Evolutionary conservation across 2,329 filamentous ascomycete species (phyloP), one percentile per base, ranked within the genome.

Genomic region (Knufia petricola): DNA sequence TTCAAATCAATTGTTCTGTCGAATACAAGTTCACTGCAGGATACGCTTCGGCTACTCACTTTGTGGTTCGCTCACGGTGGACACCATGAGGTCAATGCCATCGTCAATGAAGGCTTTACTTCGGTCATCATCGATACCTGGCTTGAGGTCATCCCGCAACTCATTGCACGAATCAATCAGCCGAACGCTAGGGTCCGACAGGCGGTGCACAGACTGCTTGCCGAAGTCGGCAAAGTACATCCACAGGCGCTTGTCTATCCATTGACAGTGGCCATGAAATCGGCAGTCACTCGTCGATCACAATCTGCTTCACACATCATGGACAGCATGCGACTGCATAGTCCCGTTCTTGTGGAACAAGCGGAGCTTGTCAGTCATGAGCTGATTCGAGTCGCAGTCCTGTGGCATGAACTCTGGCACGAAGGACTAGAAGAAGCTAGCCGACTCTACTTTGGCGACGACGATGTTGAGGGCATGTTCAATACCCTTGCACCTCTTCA

Each of bases 371-470:
- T 99, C 57, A 96, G 90, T 64, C 85, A 92, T 61, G 94, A 99
- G 64, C 79, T 99, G 49, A 96, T 99, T 61, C 82, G 92, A 45
- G 94, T 98, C 51, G 92, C 92, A 13, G 90, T 98, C 1, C 68
- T 98, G 20, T 98, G 94, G 94, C 92, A 99, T 62, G 92, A 99
- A 62, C 85, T 94, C 56, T 99, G 92, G 92, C 92, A 98, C 58
- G 94, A 99, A 66, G 94, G 86, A 23, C 75, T 99, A 13, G 92
- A 98, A 66, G 94, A 99, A 69, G 94, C 92, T 1, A 95, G 88
- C 26, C 80, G 92, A 46, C 73, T 98, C 15, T 98, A 96, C 72
- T 99, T 98, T 67, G 92, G 90, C 51, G 90, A 96, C 60, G 85
- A 94, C 61, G 95, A 98, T 65, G 92, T 96, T 38, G 86, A 95